These are phyloP conservation scores for Leccinum pachyderme DNA, from an alignment of 1,284 basidiomycete species.

Conservation along the genomic window DNA sequence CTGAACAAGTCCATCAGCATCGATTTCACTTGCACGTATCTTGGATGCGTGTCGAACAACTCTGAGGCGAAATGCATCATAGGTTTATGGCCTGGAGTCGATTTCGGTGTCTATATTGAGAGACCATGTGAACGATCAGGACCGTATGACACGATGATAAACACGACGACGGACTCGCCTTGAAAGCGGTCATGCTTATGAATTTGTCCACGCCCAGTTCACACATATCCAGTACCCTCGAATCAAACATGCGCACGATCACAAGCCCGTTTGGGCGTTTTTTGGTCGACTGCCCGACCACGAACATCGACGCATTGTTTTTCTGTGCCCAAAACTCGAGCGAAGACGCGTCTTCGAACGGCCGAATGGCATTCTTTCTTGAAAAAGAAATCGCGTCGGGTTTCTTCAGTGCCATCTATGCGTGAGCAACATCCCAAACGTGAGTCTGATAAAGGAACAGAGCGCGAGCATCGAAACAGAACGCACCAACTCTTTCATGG, in stretches of 20 bases:
- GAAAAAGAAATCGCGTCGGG: slow-evolving; percentile 90
- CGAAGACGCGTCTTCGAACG: slow-evolving; percentile 85
- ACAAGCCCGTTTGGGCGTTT: slow-evolving; percentile 91
- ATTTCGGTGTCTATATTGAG: slow-evolving; percentile 72
- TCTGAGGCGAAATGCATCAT: slow-evolving; percentile 95
- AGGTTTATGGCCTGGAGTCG: slow-evolving; percentile 88
- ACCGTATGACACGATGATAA: not conserved
- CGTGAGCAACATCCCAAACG: not conserved
- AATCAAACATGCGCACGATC: slow-evolving; percentile 87
- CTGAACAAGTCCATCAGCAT: slow-evolving; percentile 90
- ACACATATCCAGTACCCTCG: slow-evolving; percentile 89
- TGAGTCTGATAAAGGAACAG: not conserved
- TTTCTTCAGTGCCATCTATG: slow-evolving; percentile 87
- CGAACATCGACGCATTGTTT: slow-evolving; percentile 93
- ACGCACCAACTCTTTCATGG: slow-evolving; percentile 87
- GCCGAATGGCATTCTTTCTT: slow-evolving; percentile 91
- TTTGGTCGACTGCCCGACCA: slow-evolving; percentile 91
- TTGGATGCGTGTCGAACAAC: slow-evolving; percentile 89
- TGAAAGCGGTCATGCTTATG: slow-evolving; percentile 78
- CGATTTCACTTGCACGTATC: slow-evolving; percentile 90
- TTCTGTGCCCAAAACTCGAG: slow-evolving; percentile 93
- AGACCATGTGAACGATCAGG: not conserved
- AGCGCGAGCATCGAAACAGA: not conserved
- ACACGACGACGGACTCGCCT: slow-evolving; percentile 48
- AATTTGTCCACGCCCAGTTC: slow-evolving; percentile 88